Evolutionary conservation across 306 rosid species (phyloP).

Genomic region (Quercus robur): DNA sequence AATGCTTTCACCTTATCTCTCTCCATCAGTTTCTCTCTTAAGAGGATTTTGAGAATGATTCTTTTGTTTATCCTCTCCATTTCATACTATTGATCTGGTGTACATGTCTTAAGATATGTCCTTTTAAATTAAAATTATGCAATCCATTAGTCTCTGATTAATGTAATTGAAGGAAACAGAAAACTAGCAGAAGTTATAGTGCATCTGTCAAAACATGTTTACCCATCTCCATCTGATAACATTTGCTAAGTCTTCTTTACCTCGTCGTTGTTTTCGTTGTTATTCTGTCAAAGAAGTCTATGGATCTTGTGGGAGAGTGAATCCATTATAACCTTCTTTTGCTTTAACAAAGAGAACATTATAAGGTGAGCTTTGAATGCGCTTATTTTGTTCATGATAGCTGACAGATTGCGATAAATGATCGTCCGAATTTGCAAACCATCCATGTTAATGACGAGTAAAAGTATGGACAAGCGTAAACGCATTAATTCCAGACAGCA

Average conservation of each 20-base stretch:
- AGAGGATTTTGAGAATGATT: neutral
- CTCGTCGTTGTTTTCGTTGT: constrained; percentile 29
- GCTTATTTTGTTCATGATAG: constrained; percentile 57
- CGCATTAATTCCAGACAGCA: too few relatives aligned
- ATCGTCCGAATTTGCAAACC: too few relatives aligned
- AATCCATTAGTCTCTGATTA: neutral
- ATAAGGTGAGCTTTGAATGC: constrained; percentile 64
- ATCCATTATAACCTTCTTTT: constrained; percentile 56
- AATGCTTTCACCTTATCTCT: too few relatives aligned
- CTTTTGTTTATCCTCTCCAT: neutral
- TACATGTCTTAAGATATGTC: neutral
- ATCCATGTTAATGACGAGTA: too few relatives aligned
- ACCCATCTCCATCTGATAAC: neutral
- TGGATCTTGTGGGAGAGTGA: constrained; percentile 67
- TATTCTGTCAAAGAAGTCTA: constrained; percentile 35
- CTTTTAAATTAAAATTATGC: neutral
- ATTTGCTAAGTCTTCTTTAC: neutral
- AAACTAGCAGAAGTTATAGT: neutral
- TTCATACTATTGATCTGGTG: neutral
- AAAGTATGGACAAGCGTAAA: too few relatives aligned
- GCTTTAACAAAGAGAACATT: constrained; percentile 69
- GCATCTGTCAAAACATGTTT: neutral
- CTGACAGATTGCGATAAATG: neutral
- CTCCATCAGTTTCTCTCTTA: neutral
- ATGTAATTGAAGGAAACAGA: neutral